These are phyloP conservation scores for Rhizophora apiculata DNA, from an alignment of 345 rosid species.

Conservation along the genomic window DNA sequence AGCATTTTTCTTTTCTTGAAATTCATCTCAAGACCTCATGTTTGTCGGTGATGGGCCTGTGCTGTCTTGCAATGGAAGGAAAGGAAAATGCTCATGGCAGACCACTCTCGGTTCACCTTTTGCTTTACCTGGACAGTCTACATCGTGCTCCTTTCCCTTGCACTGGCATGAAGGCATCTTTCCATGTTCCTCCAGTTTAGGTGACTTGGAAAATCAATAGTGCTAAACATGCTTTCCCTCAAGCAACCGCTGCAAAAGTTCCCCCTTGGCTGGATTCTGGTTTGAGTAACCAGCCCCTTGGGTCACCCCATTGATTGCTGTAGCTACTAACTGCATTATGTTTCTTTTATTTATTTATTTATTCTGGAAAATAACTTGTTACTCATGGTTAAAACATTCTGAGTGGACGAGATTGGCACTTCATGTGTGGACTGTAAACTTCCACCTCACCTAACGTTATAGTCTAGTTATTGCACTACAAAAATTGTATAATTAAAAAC, in stretches of 20 bases:
- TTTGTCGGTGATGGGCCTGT: background rate
- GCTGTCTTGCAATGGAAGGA: conserved; percentile 3
- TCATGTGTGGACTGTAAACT: too few species aligned
- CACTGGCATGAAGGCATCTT: conserved; percentile 11
- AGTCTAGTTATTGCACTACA: too few species aligned
- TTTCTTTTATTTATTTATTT: too few species aligned
- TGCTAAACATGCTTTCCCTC: background rate
- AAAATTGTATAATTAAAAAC: too few species aligned
- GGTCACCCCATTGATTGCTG: too few species aligned
- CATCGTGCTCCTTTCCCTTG: conserved; percentile 5
- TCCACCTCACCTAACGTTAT: too few species aligned
- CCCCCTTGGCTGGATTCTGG: too few species aligned
- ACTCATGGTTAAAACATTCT: too few species aligned
- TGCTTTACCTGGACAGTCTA: conserved; percentile 17
- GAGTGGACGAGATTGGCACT: too few species aligned
- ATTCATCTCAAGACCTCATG: background rate
- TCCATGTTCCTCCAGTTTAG: conserved; percentile 11
- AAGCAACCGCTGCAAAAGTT: background rate
- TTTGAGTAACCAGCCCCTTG: too few species aligned
- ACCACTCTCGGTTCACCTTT: conserved; percentile 6
- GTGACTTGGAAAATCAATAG: background rate
- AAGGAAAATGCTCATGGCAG: background rate
- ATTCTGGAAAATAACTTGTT: too few species aligned
- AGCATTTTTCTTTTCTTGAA: background rate
- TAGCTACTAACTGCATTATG: too few species aligned